Percentiles rank a stretch among this genome's conserved stretches.
Conservation (phyloP, 1,139 yeast species). For the Suzukiozyma palmioleophila region DNA sequence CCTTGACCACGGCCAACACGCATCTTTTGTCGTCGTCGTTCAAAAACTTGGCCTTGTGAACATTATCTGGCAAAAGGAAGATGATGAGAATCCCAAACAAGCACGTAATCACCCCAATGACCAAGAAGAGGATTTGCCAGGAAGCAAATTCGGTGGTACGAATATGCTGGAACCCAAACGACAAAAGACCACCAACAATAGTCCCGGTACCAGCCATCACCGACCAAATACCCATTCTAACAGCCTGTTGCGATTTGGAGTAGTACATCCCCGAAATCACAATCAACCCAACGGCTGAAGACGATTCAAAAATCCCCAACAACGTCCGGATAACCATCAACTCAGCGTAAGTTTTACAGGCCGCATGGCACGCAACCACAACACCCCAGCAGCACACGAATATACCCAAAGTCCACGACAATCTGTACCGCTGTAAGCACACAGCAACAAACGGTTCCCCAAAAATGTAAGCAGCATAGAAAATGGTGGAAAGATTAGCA, state of each 20-base stretch:
- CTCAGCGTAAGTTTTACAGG: conserved; percentile 34
- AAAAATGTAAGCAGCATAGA: conserved; percentile 43
- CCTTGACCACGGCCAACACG: conserved; percentile 26
- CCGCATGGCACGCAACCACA: conserved; percentile 30
- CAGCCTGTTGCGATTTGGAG: conserved; percentile 32
- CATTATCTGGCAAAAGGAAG: conserved; percentile 30
- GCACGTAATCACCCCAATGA: conserved; percentile 34
- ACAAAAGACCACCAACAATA: conserved; percentile 36
- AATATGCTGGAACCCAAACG: conserved; percentile 41
- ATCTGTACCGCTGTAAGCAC: conserved; percentile 34
- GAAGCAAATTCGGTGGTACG: conserved; percentile 20
- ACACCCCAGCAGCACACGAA: conserved; percentile 41
- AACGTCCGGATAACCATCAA: conserved; percentile 39
- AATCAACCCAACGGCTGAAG: conserved; percentile 43
- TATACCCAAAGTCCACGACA: conserved; percentile 34
- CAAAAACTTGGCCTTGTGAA: conserved; percentile 26
- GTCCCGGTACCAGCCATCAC: conserved; percentile 39
- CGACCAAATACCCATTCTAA: conserved; percentile 35
- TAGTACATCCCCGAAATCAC: conserved; percentile 42
- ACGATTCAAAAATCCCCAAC: conserved; percentile 38
- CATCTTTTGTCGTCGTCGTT: conserved; percentile 22
- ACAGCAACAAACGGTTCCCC: conserved; percentile 42
- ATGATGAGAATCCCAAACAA: conserved; percentile 26
- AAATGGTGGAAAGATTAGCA: conserved; percentile 39
- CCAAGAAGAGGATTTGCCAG: conserved; percentile 38